Evolutionary conservation across 352 stramenopile species (phyloP).

Genomic region (Elongisporangium senticosum): DNA sequence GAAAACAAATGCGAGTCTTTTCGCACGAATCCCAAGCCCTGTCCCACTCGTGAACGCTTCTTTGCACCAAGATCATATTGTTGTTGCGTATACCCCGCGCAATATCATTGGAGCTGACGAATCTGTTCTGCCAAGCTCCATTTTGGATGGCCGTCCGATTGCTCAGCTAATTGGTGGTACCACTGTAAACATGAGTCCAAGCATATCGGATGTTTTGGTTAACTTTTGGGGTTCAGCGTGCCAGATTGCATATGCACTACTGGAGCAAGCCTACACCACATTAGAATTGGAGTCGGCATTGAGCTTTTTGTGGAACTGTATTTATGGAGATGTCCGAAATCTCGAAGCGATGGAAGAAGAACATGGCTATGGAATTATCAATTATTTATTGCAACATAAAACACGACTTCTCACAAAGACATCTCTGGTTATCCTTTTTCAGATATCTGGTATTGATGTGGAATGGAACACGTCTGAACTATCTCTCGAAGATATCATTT

Average conservation of each 20-base stretch:
- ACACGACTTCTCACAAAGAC: constrained; percentile 26
- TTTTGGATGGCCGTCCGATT: constrained; percentile 48
- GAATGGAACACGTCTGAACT: constrained; percentile 6
- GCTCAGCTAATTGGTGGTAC: constrained; percentile 54
- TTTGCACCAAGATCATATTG: constrained; percentile 37
- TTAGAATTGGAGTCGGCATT: constrained; percentile 44
- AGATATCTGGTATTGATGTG: constrained; percentile 49
- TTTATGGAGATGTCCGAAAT: constrained; percentile 33
- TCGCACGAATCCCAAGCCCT: constrained; percentile 45
- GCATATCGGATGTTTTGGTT: constrained; percentile 33
- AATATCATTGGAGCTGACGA: constrained; percentile 31
- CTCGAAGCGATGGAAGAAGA: constrained; percentile 61
- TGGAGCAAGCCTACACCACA: constrained; percentile 34
- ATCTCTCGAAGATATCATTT: neutral
- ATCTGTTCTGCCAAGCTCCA: constrained; percentile 36
- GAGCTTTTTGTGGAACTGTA: constrained; percentile 27
- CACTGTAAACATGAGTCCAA: constrained; percentile 13
- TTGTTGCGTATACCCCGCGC: constrained; percentile 42
- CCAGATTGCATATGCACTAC: constrained; percentile 45
- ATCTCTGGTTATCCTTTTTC: constrained; percentile 36
- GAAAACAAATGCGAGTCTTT: constrained; percentile 44
- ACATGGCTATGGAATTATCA: constrained; percentile 67
- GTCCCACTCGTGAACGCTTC: constrained; percentile 44
- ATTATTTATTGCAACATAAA: constrained; percentile 62
- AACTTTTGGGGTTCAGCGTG: constrained; percentile 40